A percentile compares a stretch with the other conserved stretches of the same genome.
These are phyloP conservation scores for Lipomyces starkeyi DNA, from an alignment of 805 yeast genomes.

Conservation along the genomic window DNA sequence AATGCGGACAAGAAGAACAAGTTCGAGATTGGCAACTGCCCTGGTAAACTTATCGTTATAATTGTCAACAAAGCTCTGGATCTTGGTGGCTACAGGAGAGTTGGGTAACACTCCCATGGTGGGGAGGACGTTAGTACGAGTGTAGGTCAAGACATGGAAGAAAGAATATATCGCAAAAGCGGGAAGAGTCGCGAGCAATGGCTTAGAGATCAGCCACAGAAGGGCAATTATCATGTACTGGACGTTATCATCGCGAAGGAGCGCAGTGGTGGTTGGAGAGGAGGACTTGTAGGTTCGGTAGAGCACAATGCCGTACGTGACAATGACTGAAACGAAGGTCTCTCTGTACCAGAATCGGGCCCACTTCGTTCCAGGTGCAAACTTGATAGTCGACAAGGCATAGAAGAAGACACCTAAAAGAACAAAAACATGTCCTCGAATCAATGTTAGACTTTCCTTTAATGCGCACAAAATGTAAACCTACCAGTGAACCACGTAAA, in stretches of 20 bases:
- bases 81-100: conserved; percentile 42
- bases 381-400: conserved; percentile 46
- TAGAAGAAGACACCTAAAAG: conserved; percentile 52
- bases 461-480: conserved; percentile 7
- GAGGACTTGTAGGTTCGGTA: conserved; percentile 58
- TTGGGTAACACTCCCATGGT: conserved; percentile 51
- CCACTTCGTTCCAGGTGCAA: conserved; percentile 43
- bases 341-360: conserved; percentile 60
- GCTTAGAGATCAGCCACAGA: conserved; percentile 64
- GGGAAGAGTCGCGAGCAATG: conserved; percentile 63
- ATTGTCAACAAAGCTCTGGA: conserved; percentile 55
- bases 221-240: conserved; percentile 68
- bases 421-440: conserved; percentile 58
- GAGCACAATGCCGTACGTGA: conserved; percentile 77
- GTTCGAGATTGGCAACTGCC: conserved; percentile 65
- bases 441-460: not conserved
- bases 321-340: conserved; percentile 67
- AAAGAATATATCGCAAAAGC: conserved; percentile 80
- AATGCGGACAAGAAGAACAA: conserved; percentile 53
- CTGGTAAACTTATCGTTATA: conserved; percentile 66
- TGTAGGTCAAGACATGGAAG: conserved; percentile 80
- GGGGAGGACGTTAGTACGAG: conserved; percentile 71
- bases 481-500: conserved; percentile 72
- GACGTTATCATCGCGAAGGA: conserved; percentile 67
- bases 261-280: conserved; percentile 40